Conservation (phyloP, 2,329 filamentous ascomycete genomes). For the Pyricularia grisea region DNA sequence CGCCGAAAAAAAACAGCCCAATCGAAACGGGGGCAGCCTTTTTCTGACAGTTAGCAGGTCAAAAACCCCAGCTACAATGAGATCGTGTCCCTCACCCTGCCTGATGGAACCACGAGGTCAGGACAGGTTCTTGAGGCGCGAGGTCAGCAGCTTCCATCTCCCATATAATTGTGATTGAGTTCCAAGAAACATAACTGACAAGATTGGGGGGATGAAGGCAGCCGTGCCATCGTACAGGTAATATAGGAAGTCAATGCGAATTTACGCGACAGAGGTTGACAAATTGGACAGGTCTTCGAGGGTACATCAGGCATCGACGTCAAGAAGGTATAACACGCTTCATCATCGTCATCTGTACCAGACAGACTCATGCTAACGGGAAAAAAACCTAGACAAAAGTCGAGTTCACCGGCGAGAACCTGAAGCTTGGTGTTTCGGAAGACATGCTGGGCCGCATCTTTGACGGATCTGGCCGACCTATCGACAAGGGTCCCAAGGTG, state of each 20-base stretch:
- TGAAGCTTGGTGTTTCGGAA: constrained; percentile 98
- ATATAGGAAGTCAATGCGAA: constrained; percentile 1
- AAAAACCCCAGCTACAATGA: constrained; percentile 98
- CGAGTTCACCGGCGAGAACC: constrained; percentile 90
- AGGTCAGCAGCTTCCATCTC: constrained; percentile 47
- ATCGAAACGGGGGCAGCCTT: neutral
- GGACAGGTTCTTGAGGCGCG: constrained; percentile 96
- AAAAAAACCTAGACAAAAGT: constrained; percentile 65
- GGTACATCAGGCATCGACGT: constrained; percentile 96
- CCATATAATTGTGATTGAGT: neutral
- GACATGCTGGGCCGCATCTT: constrained; percentile 99
- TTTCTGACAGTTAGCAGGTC: constrained; percentile 49
- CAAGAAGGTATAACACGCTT: constrained; percentile 65
- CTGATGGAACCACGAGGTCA: constrained; percentile 87
- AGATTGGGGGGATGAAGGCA: constrained; percentile 45
- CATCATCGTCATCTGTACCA: neutral
- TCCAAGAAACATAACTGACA: neutral
- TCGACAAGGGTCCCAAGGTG: constrained; percentile 98
- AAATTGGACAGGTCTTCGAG: constrained; percentile 71
- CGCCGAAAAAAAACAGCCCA: neutral
- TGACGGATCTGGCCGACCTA: constrained; percentile 93
- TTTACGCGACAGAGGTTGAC: constrained; percentile 14
- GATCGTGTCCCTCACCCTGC: constrained; percentile 90
- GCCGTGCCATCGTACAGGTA: constrained; percentile 92
- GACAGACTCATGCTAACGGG: constrained; percentile 23